Percentiles rank a stretch among this genome's conserved stretches.
Conservation (phyloP, 1,139 yeast genomes). For the Zygosaccharomyces pseudobailii region DNA sequence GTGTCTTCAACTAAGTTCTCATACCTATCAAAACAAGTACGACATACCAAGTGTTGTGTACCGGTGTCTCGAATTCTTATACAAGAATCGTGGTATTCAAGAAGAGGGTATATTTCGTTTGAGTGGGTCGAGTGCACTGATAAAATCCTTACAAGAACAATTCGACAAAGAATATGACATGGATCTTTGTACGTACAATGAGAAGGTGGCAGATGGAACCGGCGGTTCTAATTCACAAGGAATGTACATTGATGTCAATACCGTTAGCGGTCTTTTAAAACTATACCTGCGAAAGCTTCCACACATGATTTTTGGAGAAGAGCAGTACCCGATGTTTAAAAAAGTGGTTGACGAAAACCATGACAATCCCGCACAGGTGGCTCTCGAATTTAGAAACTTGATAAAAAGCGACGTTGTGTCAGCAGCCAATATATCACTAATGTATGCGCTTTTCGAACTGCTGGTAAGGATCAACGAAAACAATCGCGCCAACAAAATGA, state of each 20-base stretch:
- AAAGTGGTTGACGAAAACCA: conserved; percentile 33
- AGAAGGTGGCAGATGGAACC: conserved; percentile 29
- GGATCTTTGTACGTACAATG: conserved; percentile 45
- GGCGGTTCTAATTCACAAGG: conserved; percentile 14
- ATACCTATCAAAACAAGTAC: conserved; percentile 40
- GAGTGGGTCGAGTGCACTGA: conserved; percentile 82
- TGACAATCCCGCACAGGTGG: conserved; percentile 31
- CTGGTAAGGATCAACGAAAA: conserved; percentile 61
- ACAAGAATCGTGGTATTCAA: conserved; percentile 62
- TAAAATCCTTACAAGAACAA: conserved; percentile 63
- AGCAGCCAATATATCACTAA: conserved; percentile 51
- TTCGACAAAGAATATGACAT: conserved; percentile 66
- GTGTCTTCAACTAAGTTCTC: conserved; percentile 50
- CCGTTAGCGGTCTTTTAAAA: conserved; percentile 74
- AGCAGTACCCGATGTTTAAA: conserved; percentile 40
- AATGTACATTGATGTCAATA: conserved; percentile 52
- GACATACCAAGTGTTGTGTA: conserved; percentile 71
- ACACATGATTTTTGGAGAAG: conserved; percentile 53
- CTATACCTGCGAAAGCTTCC: conserved; percentile 71
- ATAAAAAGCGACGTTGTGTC: conserved; percentile 38
- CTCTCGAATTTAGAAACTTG: conserved; percentile 34
- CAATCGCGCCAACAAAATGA: conserved; percentile 74
- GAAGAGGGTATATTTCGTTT: conserved; percentile 91
- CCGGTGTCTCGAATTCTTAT: conserved; percentile 69
- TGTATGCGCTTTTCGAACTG: conserved; percentile 63